Conservation (phyloP, 2,329 filamentous ascomycete species). For the Curvularia hawaiiensis region DNA sequence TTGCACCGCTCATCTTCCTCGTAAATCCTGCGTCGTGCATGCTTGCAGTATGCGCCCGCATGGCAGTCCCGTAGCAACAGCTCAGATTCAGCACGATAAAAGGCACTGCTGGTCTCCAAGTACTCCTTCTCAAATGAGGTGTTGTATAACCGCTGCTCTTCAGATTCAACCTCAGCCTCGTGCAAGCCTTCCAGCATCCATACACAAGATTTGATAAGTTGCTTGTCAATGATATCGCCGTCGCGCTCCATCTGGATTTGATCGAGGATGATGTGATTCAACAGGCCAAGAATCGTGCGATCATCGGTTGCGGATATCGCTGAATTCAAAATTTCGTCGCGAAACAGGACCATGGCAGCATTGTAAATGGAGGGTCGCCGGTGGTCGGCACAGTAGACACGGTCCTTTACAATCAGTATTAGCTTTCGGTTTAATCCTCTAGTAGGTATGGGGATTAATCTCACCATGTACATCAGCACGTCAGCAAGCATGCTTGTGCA, state of each 20-base stretch:
- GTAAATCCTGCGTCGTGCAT: slow-evolving; percentile 72
- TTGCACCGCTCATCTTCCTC: slow-evolving; percentile 85
- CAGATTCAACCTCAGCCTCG: slow-evolving; percentile 77
- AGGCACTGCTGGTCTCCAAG: slow-evolving; percentile 69
- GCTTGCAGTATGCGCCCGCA: slow-evolving; percentile 79
- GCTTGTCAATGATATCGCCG: slow-evolving; percentile 85
- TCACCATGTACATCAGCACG: slow-evolving; percentile 91
- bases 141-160: slow-evolving; percentile 81
- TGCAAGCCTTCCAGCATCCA: slow-evolving; percentile 91
- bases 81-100: slow-evolving; percentile 78
- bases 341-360: slow-evolving; percentile 83
- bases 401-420: slow-evolving; percentile 62
- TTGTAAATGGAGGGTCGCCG: slow-evolving; percentile 79
- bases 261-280: slow-evolving; percentile 83
- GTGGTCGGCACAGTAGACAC: slow-evolving; percentile 77
- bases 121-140: slow-evolving; percentile 82
- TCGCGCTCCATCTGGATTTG: slow-evolving; percentile 92
- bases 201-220: slow-evolving; percentile 79
- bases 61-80: slow-evolving; percentile 77
- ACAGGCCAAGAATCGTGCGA: slow-evolving; percentile 70
- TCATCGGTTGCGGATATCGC: slow-evolving; percentile 50
- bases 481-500: slow-evolving; percentile 98
- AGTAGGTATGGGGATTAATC: slow-evolving; percentile 20
- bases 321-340: slow-evolving; percentile 79
- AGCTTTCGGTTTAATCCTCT: slow-evolving; percentile 16